Base-by-base conservation (phyloP, 106 monocot species). In the Chionographis japonica region DNA sequence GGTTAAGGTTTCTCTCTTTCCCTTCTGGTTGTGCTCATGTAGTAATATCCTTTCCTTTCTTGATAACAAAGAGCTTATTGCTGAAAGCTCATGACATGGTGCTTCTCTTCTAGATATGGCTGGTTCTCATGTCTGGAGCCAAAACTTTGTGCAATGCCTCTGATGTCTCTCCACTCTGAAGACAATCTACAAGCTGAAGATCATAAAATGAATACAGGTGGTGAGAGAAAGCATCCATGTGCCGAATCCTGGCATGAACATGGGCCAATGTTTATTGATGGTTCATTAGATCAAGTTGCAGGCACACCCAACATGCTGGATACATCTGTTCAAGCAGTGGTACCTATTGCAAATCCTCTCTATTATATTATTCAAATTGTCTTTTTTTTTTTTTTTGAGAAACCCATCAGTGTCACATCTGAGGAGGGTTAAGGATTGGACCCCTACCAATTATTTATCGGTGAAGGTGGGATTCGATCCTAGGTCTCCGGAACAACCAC, bases 1-100 rank as follows among this genome's bases (percentile, higher is more conserved):
- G 86, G 37, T 71, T 90, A 66, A 86, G 86, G 90, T 89, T 76
- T 36, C 19, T 50, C 59, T 68, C 42, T 35, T 58, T 55, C 60
- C n/a, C 52, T 54, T 50, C 9, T 61, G 5, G 2, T 13, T 72
- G 58, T 57, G 9, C 8, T 50, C 46, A 65, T 50, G 14, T 50
- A 14, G 42, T 27, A 7, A 10, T 68, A 16, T 3, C 4, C 12
- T 56, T 40, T 42, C 27, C 27, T 27, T 27, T 27, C 27, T 56
- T 43, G 7, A 38, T 42, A 2, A 4, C 56, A 42, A 19, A 12
- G 7, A 18, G 12, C 11, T n/a, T 73, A 14, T 4, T 64, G 17
- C 50, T 74, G 17, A 66, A 59, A 50, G 0, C 38, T 14, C 55
- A 51, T 19, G 8, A 38, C 56, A 40, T 54, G 52, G 15, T 17